phyloP scores from a whole-genome alignment of 2,329 filamentous ascomycete genomes.

The Chrysosporium keratinophilum region DNA sequence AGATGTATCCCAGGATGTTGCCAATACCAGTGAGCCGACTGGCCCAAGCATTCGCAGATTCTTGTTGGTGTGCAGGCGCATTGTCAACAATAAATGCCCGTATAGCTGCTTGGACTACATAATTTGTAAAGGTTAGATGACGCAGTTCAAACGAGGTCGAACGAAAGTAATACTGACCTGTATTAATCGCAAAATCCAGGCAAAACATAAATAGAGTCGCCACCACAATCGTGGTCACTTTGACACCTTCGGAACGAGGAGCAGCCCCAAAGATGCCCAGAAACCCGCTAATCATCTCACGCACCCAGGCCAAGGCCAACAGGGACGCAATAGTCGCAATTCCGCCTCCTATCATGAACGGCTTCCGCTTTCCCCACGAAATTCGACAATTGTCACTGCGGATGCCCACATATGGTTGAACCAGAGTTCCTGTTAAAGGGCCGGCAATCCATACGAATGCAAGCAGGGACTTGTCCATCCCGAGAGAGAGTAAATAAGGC shows the following conservation, averaged over 20 bases:
- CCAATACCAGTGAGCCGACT: constrained; percentile 76
- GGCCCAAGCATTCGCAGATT: constrained; percentile 88
- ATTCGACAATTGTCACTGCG: constrained; percentile 67
- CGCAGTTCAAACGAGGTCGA: neutral
- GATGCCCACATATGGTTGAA: constrained; percentile 76
- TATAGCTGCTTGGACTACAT: constrained; percentile 72
- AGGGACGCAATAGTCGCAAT: constrained; percentile 57
- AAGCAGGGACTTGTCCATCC: constrained; percentile 71
- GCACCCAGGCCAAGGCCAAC: constrained; percentile 62
- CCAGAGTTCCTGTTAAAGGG: constrained; percentile 64
- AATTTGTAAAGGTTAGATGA: constrained; percentile 12
- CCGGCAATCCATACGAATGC: constrained; percentile 78
- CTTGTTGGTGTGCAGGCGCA: constrained; percentile 84
- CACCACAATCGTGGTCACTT: constrained; percentile 58
- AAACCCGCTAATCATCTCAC: constrained; percentile 58
- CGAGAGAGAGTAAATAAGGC: constrained; percentile 68
- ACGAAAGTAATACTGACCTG: constrained; percentile 44
- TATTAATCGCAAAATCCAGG: constrained; percentile 91
- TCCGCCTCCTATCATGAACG: constrained; percentile 66
- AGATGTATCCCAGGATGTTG: constrained; percentile 82
- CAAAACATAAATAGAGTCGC: constrained; percentile 83
- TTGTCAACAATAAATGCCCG: constrained; percentile 90
- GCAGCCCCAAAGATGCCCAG: constrained; percentile 61
- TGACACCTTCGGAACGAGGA: constrained; percentile 53
- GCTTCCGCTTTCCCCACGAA: constrained; percentile 66